phyloP scores from a whole-genome alignment of 2,329 filamentous ascomycete species.

The Hawksworthiomyces lignivorus region DNA sequence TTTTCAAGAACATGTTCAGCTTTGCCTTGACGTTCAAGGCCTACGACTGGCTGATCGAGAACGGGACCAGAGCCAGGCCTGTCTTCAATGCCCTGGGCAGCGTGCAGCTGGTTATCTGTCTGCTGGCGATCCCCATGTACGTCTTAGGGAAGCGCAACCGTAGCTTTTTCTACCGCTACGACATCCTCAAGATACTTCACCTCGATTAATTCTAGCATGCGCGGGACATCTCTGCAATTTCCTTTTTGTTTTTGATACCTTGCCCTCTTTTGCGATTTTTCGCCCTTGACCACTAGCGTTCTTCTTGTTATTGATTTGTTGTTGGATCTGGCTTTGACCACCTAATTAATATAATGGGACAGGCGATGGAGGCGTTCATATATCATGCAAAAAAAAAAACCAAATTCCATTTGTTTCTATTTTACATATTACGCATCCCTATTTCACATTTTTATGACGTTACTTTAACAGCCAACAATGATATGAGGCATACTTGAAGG shows the following conservation, averaged over 20 bases:
- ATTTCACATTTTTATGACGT: too few species aligned
- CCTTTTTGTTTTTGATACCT: too few species aligned
- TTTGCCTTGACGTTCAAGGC: conserved; percentile 79
- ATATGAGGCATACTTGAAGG: too few species aligned
- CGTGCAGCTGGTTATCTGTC: conserved; percentile 70
- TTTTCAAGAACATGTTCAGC: conserved; percentile 93
- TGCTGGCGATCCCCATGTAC: conserved; percentile 67
- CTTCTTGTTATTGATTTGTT: too few species aligned
- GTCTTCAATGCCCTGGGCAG: conserved; percentile 64
- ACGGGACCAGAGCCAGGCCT: conserved; percentile 46
- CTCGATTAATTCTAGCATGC: too few species aligned
- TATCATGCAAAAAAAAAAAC: too few species aligned
- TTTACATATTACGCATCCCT: too few species aligned
- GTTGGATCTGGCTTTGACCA: too few species aligned
- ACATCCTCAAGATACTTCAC: conserved; percentile 50
- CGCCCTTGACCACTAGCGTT: too few species aligned
- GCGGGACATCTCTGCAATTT: too few species aligned
- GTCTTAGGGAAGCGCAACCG: conserved; percentile 71
- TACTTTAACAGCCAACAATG: too few species aligned
- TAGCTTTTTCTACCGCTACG: conserved; percentile 66
- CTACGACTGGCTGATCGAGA: conserved; percentile 70
- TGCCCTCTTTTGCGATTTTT: too few species aligned
- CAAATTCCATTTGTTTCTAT: neutral
- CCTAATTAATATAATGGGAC: conserved; percentile 4
- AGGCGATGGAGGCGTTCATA: neutral